These are phyloP conservation scores for Gentiana straminea DNA, from an alignment of 257 asterid genomes.

Conservation along the genomic window DNA sequence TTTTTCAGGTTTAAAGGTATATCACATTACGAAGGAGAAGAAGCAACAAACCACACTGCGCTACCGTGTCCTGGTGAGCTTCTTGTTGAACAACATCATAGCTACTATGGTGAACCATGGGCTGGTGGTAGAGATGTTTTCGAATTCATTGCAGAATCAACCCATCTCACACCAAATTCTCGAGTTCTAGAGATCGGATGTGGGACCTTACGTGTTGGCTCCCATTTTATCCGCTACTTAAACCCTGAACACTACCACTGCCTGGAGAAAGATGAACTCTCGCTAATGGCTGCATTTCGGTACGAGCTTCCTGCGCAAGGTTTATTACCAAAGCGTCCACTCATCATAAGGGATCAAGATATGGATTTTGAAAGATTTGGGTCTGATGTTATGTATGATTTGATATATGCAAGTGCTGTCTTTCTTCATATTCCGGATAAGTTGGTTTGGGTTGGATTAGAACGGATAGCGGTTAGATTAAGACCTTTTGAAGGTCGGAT, in stretches of 20 bases:
- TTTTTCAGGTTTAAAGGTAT: slow-evolving; percentile 63
- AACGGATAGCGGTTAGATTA: slow-evolving; percentile 48
- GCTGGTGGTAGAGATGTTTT: slow-evolving; percentile 96
- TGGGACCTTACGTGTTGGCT: slow-evolving; percentile 95
- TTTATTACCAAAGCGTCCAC: slow-evolving; percentile 64
- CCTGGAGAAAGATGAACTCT: slow-evolving; percentile 91
- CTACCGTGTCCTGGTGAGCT: slow-evolving; percentile 86
- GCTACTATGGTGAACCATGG: slow-evolving; percentile 99
- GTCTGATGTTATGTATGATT: slow-evolving; percentile 33
- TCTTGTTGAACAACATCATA: slow-evolving; percentile 90
- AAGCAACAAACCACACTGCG: slow-evolving; percentile 76
- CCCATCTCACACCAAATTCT: slow-evolving; percentile 41
- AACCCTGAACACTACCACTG: slow-evolving; percentile 63
- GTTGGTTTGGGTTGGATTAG: slow-evolving; percentile 86
- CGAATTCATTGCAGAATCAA: slow-evolving; percentile 69
- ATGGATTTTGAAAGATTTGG: slow-evolving; percentile 84
- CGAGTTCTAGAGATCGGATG: slow-evolving; percentile 91
- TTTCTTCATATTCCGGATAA: slow-evolving; percentile 90
- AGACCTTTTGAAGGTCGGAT: slow-evolving; percentile 71
- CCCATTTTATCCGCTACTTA: slow-evolving; percentile 76
- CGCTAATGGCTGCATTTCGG: slow-evolving; percentile 80
- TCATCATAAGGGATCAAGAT: slow-evolving; percentile 80
- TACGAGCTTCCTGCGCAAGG: slow-evolving; percentile 98
- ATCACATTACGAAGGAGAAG: slow-evolving; percentile 81
- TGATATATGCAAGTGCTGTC: slow-evolving; percentile 92